These are phyloP conservation scores for Botrytis elliptica DNA, from an alignment of 2,329 filamentous ascomycete species.

Conservation along the genomic window DNA sequence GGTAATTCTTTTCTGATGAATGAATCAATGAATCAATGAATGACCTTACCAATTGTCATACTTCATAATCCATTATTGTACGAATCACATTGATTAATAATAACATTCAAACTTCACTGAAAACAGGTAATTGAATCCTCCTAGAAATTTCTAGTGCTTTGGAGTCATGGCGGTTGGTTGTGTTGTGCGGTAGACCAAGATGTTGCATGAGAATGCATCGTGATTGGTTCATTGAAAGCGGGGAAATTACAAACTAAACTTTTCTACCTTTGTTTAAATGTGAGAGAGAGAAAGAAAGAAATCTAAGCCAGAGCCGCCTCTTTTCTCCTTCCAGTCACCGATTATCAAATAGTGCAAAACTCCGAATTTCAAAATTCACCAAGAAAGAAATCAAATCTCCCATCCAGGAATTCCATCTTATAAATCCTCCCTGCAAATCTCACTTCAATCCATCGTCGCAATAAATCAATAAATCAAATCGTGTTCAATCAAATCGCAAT, in stretches of 20 bases:
- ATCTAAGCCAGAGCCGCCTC: neutral
- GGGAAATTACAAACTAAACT: neutral
- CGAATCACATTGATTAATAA: neutral
- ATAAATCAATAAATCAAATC: neutral
- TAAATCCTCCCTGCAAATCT: neutral
- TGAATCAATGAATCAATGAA: neutral
- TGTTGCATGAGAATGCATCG: neutral
- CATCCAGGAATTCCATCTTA: neutral
- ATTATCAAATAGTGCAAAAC: neutral
- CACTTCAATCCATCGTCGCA: neutral
- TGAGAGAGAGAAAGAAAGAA: neutral
- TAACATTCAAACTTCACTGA: neutral
- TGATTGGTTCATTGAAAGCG: neutral
- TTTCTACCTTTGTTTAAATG: neutral
- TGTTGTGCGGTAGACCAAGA: no score
- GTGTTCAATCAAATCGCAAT: conserved; percentile 8
- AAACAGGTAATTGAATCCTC: conserved; percentile 3
- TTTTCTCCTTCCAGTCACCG: neutral
- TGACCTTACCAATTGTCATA: neutral
- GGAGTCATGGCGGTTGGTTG: neutral
- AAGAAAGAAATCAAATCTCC: neutral
- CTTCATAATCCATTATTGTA: neutral
- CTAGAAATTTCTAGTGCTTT: conserved; percentile 2
- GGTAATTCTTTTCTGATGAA: neutral
- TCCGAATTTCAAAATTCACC: neutral